Conservation (phyloP, 2,329 filamentous ascomycete species). For the Atkinsonella hypoxylon region DNA sequence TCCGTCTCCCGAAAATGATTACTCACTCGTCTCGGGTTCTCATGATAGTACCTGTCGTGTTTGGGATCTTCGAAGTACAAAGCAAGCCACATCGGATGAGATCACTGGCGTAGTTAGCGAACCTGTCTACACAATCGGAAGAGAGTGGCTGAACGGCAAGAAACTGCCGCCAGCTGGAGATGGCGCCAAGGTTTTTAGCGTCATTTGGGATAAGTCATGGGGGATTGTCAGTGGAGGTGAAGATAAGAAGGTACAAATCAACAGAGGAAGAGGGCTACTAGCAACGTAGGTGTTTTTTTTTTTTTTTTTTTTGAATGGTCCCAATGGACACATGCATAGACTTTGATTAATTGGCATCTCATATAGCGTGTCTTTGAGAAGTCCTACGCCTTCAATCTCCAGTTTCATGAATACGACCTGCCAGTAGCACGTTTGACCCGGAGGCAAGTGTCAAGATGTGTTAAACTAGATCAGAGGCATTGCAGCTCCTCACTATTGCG, state of each 20-base stretch:
- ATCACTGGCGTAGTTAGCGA: slow-evolving; percentile 55
- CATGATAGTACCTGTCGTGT: slow-evolving; percentile 88
- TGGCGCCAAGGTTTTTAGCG: slow-evolving; percentile 79
- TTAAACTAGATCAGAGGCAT: not conserved
- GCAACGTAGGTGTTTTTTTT: slow-evolving; percentile 17
- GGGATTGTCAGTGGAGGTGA: slow-evolving; percentile 88
- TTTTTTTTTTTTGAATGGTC: not conserved
- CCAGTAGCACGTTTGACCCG: no score
- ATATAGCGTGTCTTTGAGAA: not conserved
- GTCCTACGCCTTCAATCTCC: not conserved
- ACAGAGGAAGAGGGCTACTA: slow-evolving; percentile 49
- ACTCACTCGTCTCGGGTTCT: slow-evolving; percentile 77
- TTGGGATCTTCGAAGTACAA: slow-evolving; percentile 76
- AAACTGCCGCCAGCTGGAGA: slow-evolving; percentile 60
- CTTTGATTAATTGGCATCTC: not conserved
- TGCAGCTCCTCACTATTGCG: slow-evolving; percentile 15
- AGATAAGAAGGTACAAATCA: slow-evolving; percentile 91
- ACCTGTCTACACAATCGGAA: slow-evolving; percentile 61
- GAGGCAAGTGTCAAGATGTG: not conserved
- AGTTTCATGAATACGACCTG: no score
- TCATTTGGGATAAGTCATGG: slow-evolving; percentile 73
- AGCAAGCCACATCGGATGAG: slow-evolving; percentile 46
- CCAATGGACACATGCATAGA: not conserved
- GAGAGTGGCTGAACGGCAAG: slow-evolving; percentile 58
- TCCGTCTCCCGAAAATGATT: slow-evolving; percentile 51